Evolutionary conservation across 2,329 filamentous ascomycete species (phyloP).

Genomic region (Cercospora sesami): DNA sequence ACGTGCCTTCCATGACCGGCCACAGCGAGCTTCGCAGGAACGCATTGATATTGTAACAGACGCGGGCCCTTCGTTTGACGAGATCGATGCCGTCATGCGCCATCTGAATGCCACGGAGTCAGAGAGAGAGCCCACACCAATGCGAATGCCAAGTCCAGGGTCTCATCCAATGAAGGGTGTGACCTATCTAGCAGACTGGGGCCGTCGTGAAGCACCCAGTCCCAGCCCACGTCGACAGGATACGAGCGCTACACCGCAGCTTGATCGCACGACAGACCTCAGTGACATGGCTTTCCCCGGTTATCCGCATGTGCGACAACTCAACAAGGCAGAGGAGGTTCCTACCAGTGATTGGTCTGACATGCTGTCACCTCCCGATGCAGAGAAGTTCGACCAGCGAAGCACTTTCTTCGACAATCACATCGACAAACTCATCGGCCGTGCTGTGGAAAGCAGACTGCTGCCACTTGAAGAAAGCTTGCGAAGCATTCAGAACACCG

Average conservation of each 20-base stretch:
- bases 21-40: constrained; percentile 15
- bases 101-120: constrained; percentile 74
- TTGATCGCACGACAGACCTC: constrained; percentile 10
- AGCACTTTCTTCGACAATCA: constrained; percentile 88
- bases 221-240: constrained; percentile 57
- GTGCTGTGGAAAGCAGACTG: constrained; percentile 72
- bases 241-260: constrained; percentile 17
- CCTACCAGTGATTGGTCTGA: constrained; percentile 91
- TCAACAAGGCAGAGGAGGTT: constrained; percentile 63
- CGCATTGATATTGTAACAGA: constrained; percentile 27
- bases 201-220: constrained; percentile 69
- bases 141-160: constrained; percentile 31
- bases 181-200: constrained; percentile 37
- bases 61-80: constrained; percentile 63
- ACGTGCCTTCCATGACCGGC: constrained; percentile 10
- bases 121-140: constrained; percentile 51
- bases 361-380: constrained; percentile 76
- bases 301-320: constrained; percentile 54
- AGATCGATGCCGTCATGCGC: constrained; percentile 91
- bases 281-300: constrained; percentile 47
- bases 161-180: constrained; percentile 35
- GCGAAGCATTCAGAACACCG: constrained; percentile 63
- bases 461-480: constrained; percentile 80
- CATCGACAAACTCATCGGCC: constrained; percentile 81
- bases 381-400: constrained; percentile 76